phyloP scores from a whole-genome alignment of 768 basidiomycete genomes.

The Trametes sanguinea region DNA sequence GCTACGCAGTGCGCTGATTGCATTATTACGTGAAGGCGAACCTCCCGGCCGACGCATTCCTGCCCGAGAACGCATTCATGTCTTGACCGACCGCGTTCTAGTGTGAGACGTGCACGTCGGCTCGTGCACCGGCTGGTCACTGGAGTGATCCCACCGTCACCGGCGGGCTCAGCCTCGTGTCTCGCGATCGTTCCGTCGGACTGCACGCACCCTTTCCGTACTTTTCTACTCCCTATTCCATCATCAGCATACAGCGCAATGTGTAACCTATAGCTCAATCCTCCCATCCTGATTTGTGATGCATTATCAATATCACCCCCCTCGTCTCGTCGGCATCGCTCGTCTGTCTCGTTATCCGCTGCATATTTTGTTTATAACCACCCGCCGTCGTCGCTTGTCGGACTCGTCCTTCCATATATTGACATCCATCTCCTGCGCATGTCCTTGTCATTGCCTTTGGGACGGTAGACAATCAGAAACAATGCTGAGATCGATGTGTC shows the following conservation, averaged over 20 bases:
- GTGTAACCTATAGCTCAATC: constrained; percentile 17
- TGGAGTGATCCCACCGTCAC: constrained; percentile 6
- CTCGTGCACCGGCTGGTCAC: constrained; percentile 11
- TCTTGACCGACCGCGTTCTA: constrained; percentile 26
- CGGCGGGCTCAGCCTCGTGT: constrained; percentile 14
- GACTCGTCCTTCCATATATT: constrained; percentile 13
- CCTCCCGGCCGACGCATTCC: constrained; percentile 41
- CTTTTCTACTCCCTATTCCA: neutral
- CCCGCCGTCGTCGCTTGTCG: neutral
- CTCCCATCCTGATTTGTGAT: constrained; percentile 11
- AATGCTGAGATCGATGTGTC: neutral
- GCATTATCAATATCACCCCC: constrained; percentile 6
- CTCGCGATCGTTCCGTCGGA: constrained; percentile 19
- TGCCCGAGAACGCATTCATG: constrained; percentile 58
- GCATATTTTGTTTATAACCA: constrained; percentile 16
- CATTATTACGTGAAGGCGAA: constrained; percentile 29
- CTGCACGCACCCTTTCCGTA: constrained; percentile 8
- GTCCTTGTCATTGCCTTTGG: neutral
- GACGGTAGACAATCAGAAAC: constrained; percentile 2
- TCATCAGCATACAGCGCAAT: constrained; percentile 16
- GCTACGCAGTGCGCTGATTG: constrained; percentile 23
- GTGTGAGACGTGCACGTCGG: constrained; percentile 19
- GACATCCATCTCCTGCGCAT: constrained; percentile 1
- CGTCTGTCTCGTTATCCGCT: constrained; percentile 15
- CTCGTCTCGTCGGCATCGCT: constrained; percentile 12